These are phyloP conservation scores for Besnoitia besnoiti DNA, from an alignment of 169 alveolate species.

Conservation along the genomic window DNA sequence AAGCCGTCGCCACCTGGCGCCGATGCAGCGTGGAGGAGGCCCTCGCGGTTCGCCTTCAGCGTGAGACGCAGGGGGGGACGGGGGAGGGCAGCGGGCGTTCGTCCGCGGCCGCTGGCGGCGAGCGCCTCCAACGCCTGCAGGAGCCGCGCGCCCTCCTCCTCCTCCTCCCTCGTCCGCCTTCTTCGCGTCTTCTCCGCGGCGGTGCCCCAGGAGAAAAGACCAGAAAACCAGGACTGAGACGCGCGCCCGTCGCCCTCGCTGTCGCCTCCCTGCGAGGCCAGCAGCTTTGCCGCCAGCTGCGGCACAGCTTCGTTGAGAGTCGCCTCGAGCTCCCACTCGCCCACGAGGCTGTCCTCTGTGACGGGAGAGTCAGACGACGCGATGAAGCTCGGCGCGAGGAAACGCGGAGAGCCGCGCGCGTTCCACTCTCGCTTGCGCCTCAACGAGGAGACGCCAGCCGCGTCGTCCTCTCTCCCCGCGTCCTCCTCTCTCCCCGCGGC, in stretches of 20 bases:
- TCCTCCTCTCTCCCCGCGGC: too few species aligned
- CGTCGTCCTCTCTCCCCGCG: too few species aligned
- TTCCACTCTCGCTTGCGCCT: too few species aligned
- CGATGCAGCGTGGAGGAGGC: neutral
- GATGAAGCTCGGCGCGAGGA: neutral
- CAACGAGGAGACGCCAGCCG: too few species aligned
- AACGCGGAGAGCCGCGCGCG: neutral
- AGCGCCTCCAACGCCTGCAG: too few species aligned
- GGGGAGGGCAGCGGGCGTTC: too few species aligned
- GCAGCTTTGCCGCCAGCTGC: neutral
- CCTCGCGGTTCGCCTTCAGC: neutral
- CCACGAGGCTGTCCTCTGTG: neutral
- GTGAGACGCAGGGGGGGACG: neutral
- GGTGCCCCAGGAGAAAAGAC: too few species aligned
- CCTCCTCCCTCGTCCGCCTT: too few species aligned
- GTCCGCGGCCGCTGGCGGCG: too few species aligned
- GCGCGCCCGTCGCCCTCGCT: neutral
- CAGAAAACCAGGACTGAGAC: neutral
- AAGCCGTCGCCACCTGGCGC: neutral
- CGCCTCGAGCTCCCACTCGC: neutral
- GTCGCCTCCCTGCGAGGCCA: neutral
- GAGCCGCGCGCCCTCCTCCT: too few species aligned
- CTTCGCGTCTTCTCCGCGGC: too few species aligned
- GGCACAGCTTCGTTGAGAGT: neutral
- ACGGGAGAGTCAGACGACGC: neutral